phyloP scores from a whole-genome alignment of 2,329 filamentous ascomycete genomes.

The Aspergillus latus region DNA sequence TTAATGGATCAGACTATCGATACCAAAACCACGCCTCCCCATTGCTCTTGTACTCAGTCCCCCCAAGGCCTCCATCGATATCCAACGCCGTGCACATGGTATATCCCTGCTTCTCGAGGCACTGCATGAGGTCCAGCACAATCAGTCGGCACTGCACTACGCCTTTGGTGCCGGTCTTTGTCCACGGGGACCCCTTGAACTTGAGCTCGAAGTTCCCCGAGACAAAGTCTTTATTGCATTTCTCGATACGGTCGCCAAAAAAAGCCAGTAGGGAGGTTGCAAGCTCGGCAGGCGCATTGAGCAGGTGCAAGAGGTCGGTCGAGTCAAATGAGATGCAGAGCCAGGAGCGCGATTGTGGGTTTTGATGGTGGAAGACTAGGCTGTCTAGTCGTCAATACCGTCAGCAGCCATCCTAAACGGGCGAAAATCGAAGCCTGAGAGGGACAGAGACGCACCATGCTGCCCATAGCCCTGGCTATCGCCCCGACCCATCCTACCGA shows the following conservation, averaged over 20 bases:
- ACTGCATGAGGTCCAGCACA: slow-evolving; percentile 6
- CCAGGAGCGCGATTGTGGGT: slow-evolving; percentile 2
- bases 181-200: slow-evolving; percentile 4
- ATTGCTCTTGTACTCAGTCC: slow-evolving; percentile 6
- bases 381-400: background rate
- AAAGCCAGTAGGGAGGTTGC: background rate
- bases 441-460: too few relatives aligned
- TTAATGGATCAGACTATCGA: background rate
- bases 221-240: slow-evolving; percentile 12
- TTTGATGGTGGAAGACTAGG: slow-evolving; percentile 1
- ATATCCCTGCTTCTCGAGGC: slow-evolving; percentile 10
- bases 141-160: slow-evolving; percentile 2
- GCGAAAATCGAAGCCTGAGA: too few relatives aligned
- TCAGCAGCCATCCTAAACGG: background rate
- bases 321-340: slow-evolving; percentile 12
- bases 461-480: background rate
- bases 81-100: slow-evolving; percentile 7
- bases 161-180: background rate
- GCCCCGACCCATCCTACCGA: slow-evolving; percentile 4
- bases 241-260: slow-evolving; percentile 4
- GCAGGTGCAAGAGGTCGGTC: slow-evolving; percentile 5
- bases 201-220: slow-evolving; percentile 12
- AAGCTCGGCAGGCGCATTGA: slow-evolving; percentile 8
- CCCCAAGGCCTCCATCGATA: slow-evolving; percentile 6
- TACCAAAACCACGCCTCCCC: slow-evolving; percentile 13